phyloP scores from a whole-genome alignment of 208 protist species.

The Vickermania ingenoplastis region DNA sequence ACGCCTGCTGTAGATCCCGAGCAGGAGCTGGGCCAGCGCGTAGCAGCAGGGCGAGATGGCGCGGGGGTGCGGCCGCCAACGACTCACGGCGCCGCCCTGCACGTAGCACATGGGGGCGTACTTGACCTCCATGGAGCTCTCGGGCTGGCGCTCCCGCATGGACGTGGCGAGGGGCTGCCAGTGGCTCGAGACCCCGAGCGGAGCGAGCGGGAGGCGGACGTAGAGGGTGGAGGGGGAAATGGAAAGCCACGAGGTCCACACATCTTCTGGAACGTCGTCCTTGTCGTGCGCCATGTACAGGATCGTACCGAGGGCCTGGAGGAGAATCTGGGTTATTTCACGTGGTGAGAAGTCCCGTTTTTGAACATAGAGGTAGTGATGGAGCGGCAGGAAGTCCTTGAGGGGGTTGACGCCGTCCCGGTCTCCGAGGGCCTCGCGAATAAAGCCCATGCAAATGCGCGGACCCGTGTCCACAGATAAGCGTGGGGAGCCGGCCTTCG shows the following conservation, averaged over 20 bases:
- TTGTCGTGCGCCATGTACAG: conserved; percentile 64
- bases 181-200: neutral
- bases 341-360: conserved; percentile 23
- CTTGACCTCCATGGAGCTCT: conserved; percentile 8
- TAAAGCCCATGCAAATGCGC: conserved; percentile 1
- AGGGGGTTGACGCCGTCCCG: neutral
- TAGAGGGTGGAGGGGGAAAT: conserved; percentile 50
- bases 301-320: conserved; percentile 48
- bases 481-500: neutral
- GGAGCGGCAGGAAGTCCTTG: conserved; percentile 10
- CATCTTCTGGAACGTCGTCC: conserved; percentile 24
- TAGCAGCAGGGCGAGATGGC: conserved; percentile 43
- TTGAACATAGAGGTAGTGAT: conserved; percentile 31
- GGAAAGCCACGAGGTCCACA: conserved; percentile 29
- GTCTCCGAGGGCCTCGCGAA: conserved; percentile 1
- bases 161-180: neutral
- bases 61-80: conserved; percentile 54
- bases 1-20: conserved; percentile 33
- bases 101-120: conserved; percentile 27
- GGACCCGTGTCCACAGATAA: neutral
- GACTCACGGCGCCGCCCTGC: conserved; percentile 23
- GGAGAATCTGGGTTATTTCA: conserved; percentile 34
- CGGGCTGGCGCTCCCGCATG: neutral
- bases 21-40: conserved; percentile 40
- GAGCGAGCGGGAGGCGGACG: neutral